Evolutionary conservation across 495 filamentous ascomycete species (phyloP).

Genomic region (Aspergillus baeticus): DNA sequence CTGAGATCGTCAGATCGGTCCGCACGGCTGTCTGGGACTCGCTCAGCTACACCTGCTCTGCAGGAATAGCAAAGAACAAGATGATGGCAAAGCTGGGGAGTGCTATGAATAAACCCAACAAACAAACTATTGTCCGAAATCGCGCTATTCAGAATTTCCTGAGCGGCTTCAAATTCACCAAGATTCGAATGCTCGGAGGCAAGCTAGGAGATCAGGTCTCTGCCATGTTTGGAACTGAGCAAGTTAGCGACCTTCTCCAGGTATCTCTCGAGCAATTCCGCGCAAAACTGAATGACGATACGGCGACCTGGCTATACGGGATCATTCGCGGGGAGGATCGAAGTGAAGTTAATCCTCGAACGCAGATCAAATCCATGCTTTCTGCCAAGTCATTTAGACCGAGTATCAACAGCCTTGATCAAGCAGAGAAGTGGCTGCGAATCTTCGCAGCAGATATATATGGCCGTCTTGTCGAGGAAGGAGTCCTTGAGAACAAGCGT

Average conservation of each 20-base stretch:
- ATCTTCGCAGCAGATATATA: slow-evolving; percentile 95
- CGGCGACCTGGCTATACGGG: slow-evolving; percentile 83
- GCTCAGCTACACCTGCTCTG: slow-evolving; percentile 87
- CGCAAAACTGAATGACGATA: slow-evolving; percentile 78
- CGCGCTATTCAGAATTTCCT: slow-evolving; percentile 81
- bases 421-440: slow-evolving; percentile 80
- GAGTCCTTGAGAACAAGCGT: slow-evolving; percentile 83
- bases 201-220: slow-evolving; percentile 88
- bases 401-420: slow-evolving; percentile 73
- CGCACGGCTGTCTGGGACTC: slow-evolving; percentile 62
- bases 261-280: slow-evolving; percentile 77
- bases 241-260: slow-evolving; percentile 70
- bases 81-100: slow-evolving; percentile 94
- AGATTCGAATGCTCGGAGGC: slow-evolving; percentile 93
- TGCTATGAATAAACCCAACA: slow-evolving; percentile 86
- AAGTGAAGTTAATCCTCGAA: slow-evolving; percentile 87
- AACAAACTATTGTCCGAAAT: slow-evolving; percentile 86
- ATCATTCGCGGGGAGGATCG: slow-evolving; percentile 81
- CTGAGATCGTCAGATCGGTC: slow-evolving; percentile 81
- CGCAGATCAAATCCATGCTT: slow-evolving; percentile 97
- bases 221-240: slow-evolving; percentile 73
- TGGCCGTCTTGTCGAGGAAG: slow-evolving; percentile 86
- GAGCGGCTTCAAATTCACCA: slow-evolving; percentile 85
- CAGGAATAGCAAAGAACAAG: slow-evolving; percentile 85
- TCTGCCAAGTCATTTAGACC: slow-evolving; percentile 95